These are phyloP conservation scores for Gracilariopsis chorda DNA, from an alignment of 23 red algal genomes.

Conservation along the genomic window DNA sequence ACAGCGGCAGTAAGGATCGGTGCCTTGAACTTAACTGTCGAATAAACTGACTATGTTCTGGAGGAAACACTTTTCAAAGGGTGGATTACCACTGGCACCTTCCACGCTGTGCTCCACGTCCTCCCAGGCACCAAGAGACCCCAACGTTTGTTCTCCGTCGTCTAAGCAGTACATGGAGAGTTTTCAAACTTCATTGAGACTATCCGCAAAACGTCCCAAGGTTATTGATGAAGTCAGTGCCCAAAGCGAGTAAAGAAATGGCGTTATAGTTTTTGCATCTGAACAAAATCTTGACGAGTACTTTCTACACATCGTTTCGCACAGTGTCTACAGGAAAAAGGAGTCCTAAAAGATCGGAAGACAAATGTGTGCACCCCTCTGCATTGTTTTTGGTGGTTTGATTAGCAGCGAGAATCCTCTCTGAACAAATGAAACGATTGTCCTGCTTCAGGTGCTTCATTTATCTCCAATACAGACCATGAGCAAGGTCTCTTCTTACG, in stretches of 20 bases:
- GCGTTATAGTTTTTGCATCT: not conserved
- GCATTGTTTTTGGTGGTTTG: not conserved
- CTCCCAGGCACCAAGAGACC: not conserved
- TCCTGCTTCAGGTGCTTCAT: not conserved
- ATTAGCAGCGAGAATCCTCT: not conserved
- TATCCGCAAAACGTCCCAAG: slow-evolving; percentile 8
- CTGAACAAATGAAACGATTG: not conserved
- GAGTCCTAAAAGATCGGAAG: not conserved
- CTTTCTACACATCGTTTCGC: not conserved
- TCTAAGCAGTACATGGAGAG: not conserved
- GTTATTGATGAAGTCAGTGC: not conserved
- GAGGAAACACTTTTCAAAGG: slow-evolving; percentile 8
- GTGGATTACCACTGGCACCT: slow-evolving; percentile 15
- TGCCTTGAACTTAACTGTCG: not conserved
- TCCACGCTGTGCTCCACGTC: slow-evolving; percentile 3
- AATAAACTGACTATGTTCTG: not conserved
- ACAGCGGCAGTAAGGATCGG: slow-evolving; percentile 20
- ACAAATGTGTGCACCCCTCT: not conserved
- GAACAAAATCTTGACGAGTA: not conserved
- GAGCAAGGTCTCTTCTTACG: not conserved
- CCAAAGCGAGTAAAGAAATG: slow-evolving; percentile 16
- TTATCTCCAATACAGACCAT: not conserved
- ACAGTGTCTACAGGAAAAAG: not conserved
- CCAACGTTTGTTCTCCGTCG: not conserved
- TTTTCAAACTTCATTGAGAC: slow-evolving; percentile 16